A percentile compares a stretch with the other conserved stretches of the same genome.
Conservation (phyloP, 139 green algal genomes). For the Diplosphaera chodatii region DNA sequence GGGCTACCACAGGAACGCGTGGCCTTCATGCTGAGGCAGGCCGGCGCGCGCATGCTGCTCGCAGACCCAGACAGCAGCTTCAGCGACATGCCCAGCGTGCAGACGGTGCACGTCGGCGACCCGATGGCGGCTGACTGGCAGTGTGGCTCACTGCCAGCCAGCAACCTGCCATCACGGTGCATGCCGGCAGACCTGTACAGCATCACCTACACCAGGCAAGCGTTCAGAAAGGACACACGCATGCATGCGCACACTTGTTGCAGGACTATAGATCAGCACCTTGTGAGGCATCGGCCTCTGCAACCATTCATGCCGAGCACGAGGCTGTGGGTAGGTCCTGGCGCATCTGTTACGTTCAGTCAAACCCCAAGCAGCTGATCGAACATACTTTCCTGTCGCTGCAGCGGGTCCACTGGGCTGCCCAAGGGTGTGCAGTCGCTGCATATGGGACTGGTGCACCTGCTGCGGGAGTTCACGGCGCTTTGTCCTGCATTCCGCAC, state of each 20-base stretch:
- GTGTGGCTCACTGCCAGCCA: background rate
- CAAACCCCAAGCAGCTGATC: too few species aligned
- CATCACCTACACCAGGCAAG: conserved; percentile 50
- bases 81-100: background rate
- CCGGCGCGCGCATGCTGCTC: background rate
- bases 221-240: too few species aligned
- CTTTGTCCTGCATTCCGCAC: background rate
- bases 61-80: background rate
- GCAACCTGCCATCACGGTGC: background rate
- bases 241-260: too few species aligned
- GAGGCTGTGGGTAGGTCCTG: too few species aligned
- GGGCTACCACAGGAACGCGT: conserved; percentile 37
- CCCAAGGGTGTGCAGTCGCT: conserved; percentile 34
- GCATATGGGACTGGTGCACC: background rate
- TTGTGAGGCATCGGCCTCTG: too few species aligned
- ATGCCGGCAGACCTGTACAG: conserved; percentile 28
- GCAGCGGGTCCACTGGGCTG: conserved; percentile 10
- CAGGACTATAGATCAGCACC: too few species aligned
- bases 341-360: too few species aligned
- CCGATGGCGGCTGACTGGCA: background rate
- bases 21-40: conserved; percentile 15
- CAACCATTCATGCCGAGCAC: too few species aligned
- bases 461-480: background rate
- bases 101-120: background rate
- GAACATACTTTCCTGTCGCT: too few species aligned